These are phyloP conservation scores for Penicillium sp. DNA, from an alignment of 2,329 filamentous ascomycete genomes.

Conservation along the genomic window DNA sequence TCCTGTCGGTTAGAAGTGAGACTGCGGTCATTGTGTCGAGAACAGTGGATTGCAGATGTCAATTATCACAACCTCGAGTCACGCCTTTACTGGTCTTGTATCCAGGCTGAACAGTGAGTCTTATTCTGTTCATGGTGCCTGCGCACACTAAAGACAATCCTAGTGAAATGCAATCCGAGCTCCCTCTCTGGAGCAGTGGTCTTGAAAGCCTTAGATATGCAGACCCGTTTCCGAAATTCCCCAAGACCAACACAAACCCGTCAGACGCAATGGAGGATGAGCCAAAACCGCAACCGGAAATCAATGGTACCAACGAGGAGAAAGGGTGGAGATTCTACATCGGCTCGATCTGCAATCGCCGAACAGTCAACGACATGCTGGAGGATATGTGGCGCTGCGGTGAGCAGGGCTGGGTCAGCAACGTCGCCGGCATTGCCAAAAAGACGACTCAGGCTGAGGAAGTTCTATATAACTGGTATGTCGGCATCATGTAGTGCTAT, in stretches of 20 bases:
- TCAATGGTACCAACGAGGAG: slow-evolving; percentile 17
- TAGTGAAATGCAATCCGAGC: slow-evolving; percentile 23
- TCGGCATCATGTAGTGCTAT: not conserved
- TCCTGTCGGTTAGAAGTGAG: slow-evolving; percentile 24
- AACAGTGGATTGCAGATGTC: slow-evolving; percentile 20
- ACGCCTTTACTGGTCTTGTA: slow-evolving; percentile 25
- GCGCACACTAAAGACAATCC: not conserved
- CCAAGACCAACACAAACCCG: slow-evolving; percentile 5
- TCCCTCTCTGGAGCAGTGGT: slow-evolving; percentile 23
- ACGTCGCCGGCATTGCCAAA: slow-evolving; percentile 14
- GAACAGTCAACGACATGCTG: slow-evolving; percentile 23
- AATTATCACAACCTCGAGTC: slow-evolving; percentile 24
- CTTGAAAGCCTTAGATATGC: slow-evolving; percentile 20
- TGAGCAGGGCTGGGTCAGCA: slow-evolving; percentile 18
- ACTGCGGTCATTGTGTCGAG: slow-evolving; percentile 19
- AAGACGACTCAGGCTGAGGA: slow-evolving; percentile 13
- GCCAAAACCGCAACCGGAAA: slow-evolving; percentile 1
- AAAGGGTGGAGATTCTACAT: slow-evolving; percentile 25
- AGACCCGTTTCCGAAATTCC: slow-evolving; percentile 19
- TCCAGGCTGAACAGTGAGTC: slow-evolving; percentile 24
- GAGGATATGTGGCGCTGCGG: slow-evolving; percentile 22
- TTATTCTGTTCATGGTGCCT: not conserved
- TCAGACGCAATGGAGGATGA: slow-evolving; percentile 15
- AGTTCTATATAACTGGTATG: slow-evolving; percentile 21
- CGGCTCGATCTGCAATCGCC: slow-evolving; percentile 22